A percentile compares a stretch with the other conserved stretches of the same genome.
Conservation (phyloP, 805 yeast species). For the Sugiyamaella boreocaroliniensis region DNA sequence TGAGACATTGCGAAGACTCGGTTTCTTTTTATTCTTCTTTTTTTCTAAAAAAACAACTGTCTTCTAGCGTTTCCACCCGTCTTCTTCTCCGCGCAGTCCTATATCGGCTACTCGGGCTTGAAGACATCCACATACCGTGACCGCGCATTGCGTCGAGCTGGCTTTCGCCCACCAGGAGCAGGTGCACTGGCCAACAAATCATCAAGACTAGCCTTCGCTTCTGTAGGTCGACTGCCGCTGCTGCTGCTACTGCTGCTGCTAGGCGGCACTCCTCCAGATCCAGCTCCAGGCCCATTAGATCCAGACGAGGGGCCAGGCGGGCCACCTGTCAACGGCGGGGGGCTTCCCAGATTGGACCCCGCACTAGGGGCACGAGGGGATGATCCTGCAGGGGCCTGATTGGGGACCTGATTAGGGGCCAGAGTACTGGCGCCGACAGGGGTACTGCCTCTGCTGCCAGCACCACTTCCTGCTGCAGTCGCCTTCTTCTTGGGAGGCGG, state of each 20-base stretch:
- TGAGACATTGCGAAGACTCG: too few relatives aligned
- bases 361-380: neutral
- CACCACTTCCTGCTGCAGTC: neutral
- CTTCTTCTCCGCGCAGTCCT: too few relatives aligned
- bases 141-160: constrained; percentile 48
- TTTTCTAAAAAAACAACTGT: too few relatives aligned
- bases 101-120: constrained; percentile 24
- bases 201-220: constrained; percentile 40
- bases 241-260: neutral
- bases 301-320: constrained; percentile 18
- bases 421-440: neutral
- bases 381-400: neutral
- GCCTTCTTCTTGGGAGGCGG: constrained; percentile 46
- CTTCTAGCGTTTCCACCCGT: too few relatives aligned
- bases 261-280: neutral
- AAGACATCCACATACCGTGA: constrained; percentile 61
- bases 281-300: constrained; percentile 19
- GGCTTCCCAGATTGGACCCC: neutral
- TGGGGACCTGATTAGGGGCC: neutral
- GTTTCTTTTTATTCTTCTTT: too few relatives aligned
- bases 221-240: constrained; percentile 12
- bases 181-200: constrained; percentile 38
- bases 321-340: constrained; percentile 18
- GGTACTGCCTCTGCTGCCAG: neutral
- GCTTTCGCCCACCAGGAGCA: constrained; percentile 34